Base-by-base conservation (phyloP, 73 alveolate genomes). In the Paramecium caudatum region DNA sequence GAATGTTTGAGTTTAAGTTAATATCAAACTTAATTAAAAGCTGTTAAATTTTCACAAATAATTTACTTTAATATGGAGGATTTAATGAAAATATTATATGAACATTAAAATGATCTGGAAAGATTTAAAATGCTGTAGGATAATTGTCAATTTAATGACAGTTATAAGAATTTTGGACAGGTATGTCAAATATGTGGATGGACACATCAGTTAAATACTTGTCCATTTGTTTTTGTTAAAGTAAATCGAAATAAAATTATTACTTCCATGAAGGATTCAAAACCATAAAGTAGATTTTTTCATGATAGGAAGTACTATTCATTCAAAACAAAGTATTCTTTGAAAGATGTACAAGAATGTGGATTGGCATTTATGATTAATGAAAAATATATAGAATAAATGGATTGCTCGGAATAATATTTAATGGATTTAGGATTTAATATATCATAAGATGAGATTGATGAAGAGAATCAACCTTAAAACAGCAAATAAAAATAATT, bases 161-260 rank as follows among this genome's bases (percentile, higher is more conserved):
- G 46, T 41, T 74, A 13, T 41, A 74, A 43, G 19, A 74, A 74
- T 74, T 74, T 74, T 41, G 88, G 88, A 13, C 7, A 74, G 32
- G 88, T 74, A 12, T 74, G 88, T 74, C 69, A 74, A 74, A 45
- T 74, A 41, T 74, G 88, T 45, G 68, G 68, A 17, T 74, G 88
- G 88, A 74, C 88, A 21, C 88, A 74, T 45, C 19, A 74, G 43
- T 12, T 74, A 39, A 74, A 27, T 45, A 74, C 43, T 27, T 74
- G 88, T 23, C 88, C 88, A 5, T 74, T 41, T 74, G 88, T 74
- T 2, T 74, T 74, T 74, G 65, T 74, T 16, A 74, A 39, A 41
- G 16, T 45, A 6, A 74, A 74, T 74, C 36, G 47, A 45, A 74
- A 39, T 21, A 74, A 74, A 74, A 45, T 74, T 15, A 21, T 74